Base-by-base conservation (phyloP, 2,329 filamentous ascomycete species). In the Apiospora arundinis region DNA sequence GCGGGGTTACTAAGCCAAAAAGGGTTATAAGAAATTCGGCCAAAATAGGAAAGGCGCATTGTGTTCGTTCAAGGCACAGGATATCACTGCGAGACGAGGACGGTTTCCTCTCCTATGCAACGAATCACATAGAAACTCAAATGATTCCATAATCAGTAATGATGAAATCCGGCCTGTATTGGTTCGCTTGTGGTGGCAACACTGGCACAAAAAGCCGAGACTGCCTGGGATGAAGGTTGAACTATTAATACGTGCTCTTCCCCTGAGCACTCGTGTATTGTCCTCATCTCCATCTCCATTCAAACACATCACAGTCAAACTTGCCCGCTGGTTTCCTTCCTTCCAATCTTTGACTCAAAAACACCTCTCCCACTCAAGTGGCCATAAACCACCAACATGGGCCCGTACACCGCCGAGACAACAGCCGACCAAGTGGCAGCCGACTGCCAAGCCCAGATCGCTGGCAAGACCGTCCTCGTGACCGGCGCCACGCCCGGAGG, bases 401-500 rank as follows among this genome's bases (percentile, higher is more conserved):
- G 56, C 32, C 56, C 56, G 18, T 63, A 63, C 4, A 63, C 28
- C 32, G 56, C 56, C 11, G 56, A 63, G 4, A 63, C 78, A 46
- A 76, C 75, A 6, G 75, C 76, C 73, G 72, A 73, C 21, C 76
- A 80, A 7, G 76, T 83, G 37, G 75, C 76, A 52, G 71, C 74
- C 42, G 74, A 76, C 69, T 82, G 80, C 63, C 73, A 78, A 68
- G 28, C 72, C 23, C 73, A 77, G 21, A 82, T 84, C 76, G 78
- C 76, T 40, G 77, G 77, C 70, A 83, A 82, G 46, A 79, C 75
- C 8, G 76, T 85, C 69, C 80, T 85, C 65, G 80, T 82, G 4
- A 85, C 84, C 0, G 84, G 84, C 28, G 80, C 83, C 48, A 80
- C 82, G 7, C 81, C 80, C 14, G 77, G 78, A 69, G 78, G 81